A percentile compares a stretch with the other conserved stretches of the same genome.
phyloP scores from a whole-genome alignment of 116 monocot genomes.

The Zostera marina region DNA sequence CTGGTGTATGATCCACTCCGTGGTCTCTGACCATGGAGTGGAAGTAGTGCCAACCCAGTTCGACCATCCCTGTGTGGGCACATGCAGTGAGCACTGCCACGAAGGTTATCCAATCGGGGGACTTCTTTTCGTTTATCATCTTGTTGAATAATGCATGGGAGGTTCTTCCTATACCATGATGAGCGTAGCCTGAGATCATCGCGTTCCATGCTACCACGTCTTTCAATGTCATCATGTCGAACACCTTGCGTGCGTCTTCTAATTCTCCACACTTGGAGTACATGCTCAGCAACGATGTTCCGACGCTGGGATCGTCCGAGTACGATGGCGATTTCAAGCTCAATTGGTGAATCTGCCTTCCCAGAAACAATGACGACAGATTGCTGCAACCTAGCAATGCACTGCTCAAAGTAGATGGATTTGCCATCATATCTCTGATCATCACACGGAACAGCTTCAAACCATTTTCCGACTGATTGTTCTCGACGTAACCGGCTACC shows the following conservation, averaged over 20 bases:
- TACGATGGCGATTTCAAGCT: conserved; percentile 21
- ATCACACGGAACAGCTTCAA: conserved; percentile 36
- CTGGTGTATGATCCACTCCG: conserved; percentile 19
- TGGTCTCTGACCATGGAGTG: conserved; percentile 33
- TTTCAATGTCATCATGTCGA: conserved; percentile 22
- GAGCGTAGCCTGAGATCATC: conserved; percentile 65
- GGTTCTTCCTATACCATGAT: conserved; percentile 34
- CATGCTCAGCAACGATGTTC: conserved; percentile 70
- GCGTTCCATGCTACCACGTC: conserved; percentile 67
- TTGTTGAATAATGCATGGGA: conserved; percentile 37
- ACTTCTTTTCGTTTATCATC: conserved; percentile 17
- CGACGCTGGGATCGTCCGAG: conserved; percentile 13
- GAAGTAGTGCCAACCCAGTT: conserved; percentile 30
- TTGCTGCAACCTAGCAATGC: conserved; percentile 58
- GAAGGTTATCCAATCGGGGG: conserved; percentile 60
- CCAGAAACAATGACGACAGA: conserved; percentile 30
- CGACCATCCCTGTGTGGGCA: conserved; percentile 38
- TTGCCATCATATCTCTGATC: conserved; percentile 23
- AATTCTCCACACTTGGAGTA: conserved; percentile 70
- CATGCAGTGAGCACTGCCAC: conserved; percentile 45
- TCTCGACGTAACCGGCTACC: conserved; percentile 48
- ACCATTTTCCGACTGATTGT: conserved; percentile 27
- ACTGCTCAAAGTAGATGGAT: conserved; percentile 58
- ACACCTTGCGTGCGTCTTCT: conserved; percentile 25
- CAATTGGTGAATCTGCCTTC: conserved; percentile 61